phyloP scores from a whole-genome alignment of 331 rosid species.

The Stylosanthes scabra region DNA sequence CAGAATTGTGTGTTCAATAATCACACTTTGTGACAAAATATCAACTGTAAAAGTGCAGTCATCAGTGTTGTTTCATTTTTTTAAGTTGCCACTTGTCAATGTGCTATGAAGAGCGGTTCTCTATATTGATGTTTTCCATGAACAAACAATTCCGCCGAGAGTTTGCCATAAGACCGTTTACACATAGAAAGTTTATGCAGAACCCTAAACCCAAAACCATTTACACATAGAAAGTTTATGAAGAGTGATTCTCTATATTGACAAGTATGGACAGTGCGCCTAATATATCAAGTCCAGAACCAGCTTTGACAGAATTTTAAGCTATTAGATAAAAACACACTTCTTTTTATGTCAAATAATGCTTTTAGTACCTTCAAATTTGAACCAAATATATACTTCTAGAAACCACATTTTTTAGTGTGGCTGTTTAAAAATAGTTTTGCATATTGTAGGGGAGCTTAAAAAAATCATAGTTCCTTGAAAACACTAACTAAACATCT shows the following conservation, averaged over 20 bases:
- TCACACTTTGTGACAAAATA: too few relatives aligned
- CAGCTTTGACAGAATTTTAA: neutral
- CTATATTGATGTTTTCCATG: neutral
- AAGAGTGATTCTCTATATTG: too few relatives aligned
- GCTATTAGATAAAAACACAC: neutral
- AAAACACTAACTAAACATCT: neutral
- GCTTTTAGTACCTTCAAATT: neutral
- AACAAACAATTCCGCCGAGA: neutral
- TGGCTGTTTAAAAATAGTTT: neutral
- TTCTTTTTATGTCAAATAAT: too few relatives aligned
- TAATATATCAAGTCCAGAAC: neutral
- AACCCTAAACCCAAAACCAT: too few relatives aligned
- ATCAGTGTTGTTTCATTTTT: neutral
- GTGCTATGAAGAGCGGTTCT: neutral
- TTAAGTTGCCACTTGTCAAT: neutral
- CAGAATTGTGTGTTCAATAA: neutral
- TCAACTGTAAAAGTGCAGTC: too few relatives aligned
- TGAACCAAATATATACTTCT: slow-evolving; percentile 4
- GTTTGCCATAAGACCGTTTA: too few relatives aligned
- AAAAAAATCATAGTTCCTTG: too few relatives aligned
- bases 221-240: too few relatives aligned
- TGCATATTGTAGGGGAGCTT: neutral
- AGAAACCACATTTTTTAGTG: slow-evolving; percentile 1
- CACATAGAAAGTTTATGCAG: neutral
- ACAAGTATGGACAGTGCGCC: neutral